Evolutionary conservation across 345 rosid genomes (phyloP).

Genomic region (Rhizophora mangle): DNA sequence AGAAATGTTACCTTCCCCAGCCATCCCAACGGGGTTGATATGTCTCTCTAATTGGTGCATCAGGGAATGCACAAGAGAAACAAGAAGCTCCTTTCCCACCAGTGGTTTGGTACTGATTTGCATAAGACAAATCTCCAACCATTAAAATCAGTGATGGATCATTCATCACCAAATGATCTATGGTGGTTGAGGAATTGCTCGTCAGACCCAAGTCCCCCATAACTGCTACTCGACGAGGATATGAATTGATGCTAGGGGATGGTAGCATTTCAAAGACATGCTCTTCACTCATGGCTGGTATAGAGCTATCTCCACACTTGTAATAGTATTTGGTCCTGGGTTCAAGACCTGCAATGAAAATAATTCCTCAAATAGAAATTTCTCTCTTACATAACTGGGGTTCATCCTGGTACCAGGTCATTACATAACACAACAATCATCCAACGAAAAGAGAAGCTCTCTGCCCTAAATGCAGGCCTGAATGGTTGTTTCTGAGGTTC

Average conservation of each 20-base stretch:
- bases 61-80: constrained; percentile 67
- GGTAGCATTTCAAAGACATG: constrained; percentile 55
- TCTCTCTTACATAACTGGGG: neutral
- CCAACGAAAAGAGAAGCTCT: neutral
- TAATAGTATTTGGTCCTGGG: constrained; percentile 57
- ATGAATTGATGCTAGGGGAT: constrained; percentile 39
- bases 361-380: neutral
- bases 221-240: constrained; percentile 65
- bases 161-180: constrained; percentile 57
- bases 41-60: constrained; percentile 76
- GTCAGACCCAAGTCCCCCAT: constrained; percentile 86
- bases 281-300: constrained; percentile 73
- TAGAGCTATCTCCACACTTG: constrained; percentile 70
- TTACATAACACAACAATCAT: neutral
- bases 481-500: no score
- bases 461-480: no score
- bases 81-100: constrained; percentile 73
- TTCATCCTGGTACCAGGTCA: no score
- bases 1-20: constrained; percentile 70
- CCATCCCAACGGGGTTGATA: constrained; percentile 97
- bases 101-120: constrained; percentile 75
- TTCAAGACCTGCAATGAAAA: constrained; percentile 51
- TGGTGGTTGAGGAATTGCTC: constrained; percentile 69
- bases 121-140: constrained; percentile 79
- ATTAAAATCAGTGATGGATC: constrained; percentile 68